Evolutionary conservation across 1,139 yeast genomes (phyloP).

Genomic region (Hemisphaericaspora lyxosophila): DNA sequence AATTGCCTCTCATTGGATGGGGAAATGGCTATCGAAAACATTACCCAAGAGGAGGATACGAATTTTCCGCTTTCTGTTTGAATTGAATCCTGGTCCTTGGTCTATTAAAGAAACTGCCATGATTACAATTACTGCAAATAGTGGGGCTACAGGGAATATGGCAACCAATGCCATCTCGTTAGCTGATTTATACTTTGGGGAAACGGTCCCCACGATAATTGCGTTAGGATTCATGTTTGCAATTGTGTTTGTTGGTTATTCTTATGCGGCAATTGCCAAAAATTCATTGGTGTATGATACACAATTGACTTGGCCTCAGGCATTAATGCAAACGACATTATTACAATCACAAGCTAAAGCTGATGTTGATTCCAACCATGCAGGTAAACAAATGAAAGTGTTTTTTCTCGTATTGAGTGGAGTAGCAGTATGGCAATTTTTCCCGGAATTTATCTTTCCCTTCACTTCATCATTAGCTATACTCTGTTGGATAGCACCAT

Average conservation of each 20-base stretch:
- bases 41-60: slow-evolving; percentile 29
- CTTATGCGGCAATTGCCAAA: slow-evolving; percentile 47
- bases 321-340: slow-evolving; percentile 47
- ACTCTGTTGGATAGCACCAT: slow-evolving; percentile 46
- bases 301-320: slow-evolving; percentile 46
- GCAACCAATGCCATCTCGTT: slow-evolving; percentile 43
- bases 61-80: slow-evolving; percentile 17
- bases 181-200: slow-evolving; percentile 40
- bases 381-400: slow-evolving; percentile 31
- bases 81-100: slow-evolving; percentile 49
- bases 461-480: slow-evolving; percentile 42
- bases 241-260: slow-evolving; percentile 48
- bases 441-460: slow-evolving; percentile 45
- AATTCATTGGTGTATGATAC: slow-evolving; percentile 42
- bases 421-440: slow-evolving; percentile 41
- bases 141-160: slow-evolving; percentile 47
- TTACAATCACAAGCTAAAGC: slow-evolving; percentile 33
- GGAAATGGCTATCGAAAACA: slow-evolving; percentile 36
- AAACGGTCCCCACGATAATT: slow-evolving; percentile 27
- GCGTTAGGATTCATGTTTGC: slow-evolving; percentile 46
- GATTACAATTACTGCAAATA: slow-evolving; percentile 45
- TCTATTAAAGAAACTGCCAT: slow-evolving; percentile 45
- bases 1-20: slow-evolving; percentile 43
- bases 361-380: slow-evolving; percentile 18
- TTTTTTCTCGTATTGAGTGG: slow-evolving; percentile 30